Evolutionary conservation across 768 basidiomycete species (phyloP), one percentile per base, ranked within the genome.

Genomic region (Leccinum uliginosum): DNA sequence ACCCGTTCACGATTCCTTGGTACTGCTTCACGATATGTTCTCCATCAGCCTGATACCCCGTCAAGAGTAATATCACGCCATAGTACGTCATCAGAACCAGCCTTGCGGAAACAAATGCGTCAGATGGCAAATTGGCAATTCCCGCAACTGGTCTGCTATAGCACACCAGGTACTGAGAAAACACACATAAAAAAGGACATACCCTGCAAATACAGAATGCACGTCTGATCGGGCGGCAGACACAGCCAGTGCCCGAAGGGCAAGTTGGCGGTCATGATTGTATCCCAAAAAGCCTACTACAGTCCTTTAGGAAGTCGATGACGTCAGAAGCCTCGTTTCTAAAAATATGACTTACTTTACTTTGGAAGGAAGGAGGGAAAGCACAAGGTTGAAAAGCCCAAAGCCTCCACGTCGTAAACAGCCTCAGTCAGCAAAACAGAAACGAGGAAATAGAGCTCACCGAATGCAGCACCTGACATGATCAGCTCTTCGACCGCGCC

Each of bases 61-160:
- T 76, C 29, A 89, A 66, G 0, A 88, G 78, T 2, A 91, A 76
- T 5, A 91, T 81, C 51, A 85, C 78, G 26, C 89, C 86, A 53
- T 88, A 76, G 65, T 91, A 91, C 3, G 87, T 87, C 87, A 93
- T 91, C 8, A 93, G 71, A 0, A 87, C 81, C n/a, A 92, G 73
- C 14, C 87, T 87, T 54, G 17, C n/a, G 27, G 29, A 63, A 48
- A 48, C 30, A 24, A 51, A 46, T 21, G 19, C 23, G 32, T 59
- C 35, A 53, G 51, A 38, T 17, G 19, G 4, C 7, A 12, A 21
- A 27, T 49, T 17, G 19, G 4, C 7, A 12, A 21, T 34, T 49
- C 21, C 27, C 49, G 45, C 5, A 50, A 4, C n/a, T n/a, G n/a
- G 51, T 35, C n/a, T 15, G 43, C 43, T 23, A 14, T 34, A 38